phyloP scores from a whole-genome alignment of 2,329 filamentous ascomycete species.

The Dothistroma pini region DNA sequence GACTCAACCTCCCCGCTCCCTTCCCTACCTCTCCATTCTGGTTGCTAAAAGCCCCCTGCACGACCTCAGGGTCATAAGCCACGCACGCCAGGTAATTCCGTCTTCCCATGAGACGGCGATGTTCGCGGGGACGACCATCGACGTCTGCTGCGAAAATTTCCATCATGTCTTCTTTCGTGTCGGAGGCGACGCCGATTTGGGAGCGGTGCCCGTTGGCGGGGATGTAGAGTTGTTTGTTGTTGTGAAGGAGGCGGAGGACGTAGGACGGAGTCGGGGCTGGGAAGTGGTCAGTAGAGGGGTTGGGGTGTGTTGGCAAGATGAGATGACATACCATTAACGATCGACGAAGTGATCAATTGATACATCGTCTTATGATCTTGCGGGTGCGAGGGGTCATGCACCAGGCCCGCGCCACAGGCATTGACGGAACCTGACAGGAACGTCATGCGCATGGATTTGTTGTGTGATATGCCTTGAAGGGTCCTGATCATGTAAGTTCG shows the following conservation, averaged over 20 bases:
- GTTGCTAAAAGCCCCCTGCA: constrained; percentile 42
- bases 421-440: constrained; percentile 93
- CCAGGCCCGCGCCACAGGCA: constrained; percentile 82
- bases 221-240: constrained; percentile 86
- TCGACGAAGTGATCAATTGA: constrained; percentile 87
- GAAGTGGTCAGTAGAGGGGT: background rate
- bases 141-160: constrained; percentile 97
- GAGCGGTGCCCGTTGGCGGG: constrained; percentile 77
- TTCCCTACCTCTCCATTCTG: constrained; percentile 23
- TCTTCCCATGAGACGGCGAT: constrained; percentile 88
- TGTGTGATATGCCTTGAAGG: constrained; percentile 88
- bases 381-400: constrained; percentile 89
- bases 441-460: constrained; percentile 94
- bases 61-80: constrained; percentile 85
- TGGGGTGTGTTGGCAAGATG: no score
- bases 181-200: constrained; percentile 58
- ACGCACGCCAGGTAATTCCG: constrained; percentile 91
- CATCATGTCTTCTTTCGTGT: constrained; percentile 99
- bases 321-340: constrained; percentile 61
- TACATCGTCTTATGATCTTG: constrained; percentile 99
- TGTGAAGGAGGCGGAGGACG: constrained; percentile 91
- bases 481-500: constrained; percentile 95
- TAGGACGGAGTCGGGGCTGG: constrained; percentile 73
- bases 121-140: constrained; percentile 73
- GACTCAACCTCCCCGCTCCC: constrained; percentile 59